These are phyloP conservation scores for Plectosphaerella sp. DNA, from an alignment of 2,329 filamentous ascomycete genomes.

Conservation along the genomic window DNA sequence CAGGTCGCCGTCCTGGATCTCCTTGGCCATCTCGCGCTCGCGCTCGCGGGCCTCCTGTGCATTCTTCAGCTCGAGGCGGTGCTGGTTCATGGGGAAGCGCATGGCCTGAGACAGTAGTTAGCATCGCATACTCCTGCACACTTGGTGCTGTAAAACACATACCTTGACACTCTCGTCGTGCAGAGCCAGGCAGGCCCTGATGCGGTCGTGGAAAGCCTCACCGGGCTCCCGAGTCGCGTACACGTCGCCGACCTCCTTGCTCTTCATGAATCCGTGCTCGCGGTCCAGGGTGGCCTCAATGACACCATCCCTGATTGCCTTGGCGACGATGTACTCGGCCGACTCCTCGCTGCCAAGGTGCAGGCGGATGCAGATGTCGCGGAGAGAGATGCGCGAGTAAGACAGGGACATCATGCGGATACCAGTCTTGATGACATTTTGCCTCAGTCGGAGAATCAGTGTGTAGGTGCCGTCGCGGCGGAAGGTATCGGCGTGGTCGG, in stretches of 20 bases:
- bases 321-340: slow-evolving; percentile 97
- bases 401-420: slow-evolving; percentile 99
- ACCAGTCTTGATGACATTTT: slow-evolving; percentile 99
- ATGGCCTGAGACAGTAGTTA: slow-evolving; percentile 63
- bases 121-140: slow-evolving; percentile 14
- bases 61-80: slow-evolving; percentile 94
- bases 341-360: slow-evolving; percentile 94
- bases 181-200: slow-evolving; percentile 82
- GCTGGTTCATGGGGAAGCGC: slow-evolving; percentile 99
- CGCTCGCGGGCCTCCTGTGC: slow-evolving; percentile 96
- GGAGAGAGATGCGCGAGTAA: slow-evolving; percentile 93
- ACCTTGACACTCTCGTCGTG: slow-evolving; percentile 99
- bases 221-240: slow-evolving; percentile 94
- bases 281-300: slow-evolving; percentile 94
- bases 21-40: slow-evolving; percentile 95
- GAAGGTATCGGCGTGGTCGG: slow-evolving; percentile 78
- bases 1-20: slow-evolving; percentile 95
- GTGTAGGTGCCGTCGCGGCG: slow-evolving; percentile 93
- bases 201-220: slow-evolving; percentile 96
- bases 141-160: slow-evolving; percentile 12
- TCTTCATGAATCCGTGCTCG: slow-evolving; percentile 97
- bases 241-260: slow-evolving; percentile 91
- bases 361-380: slow-evolving; percentile 94
- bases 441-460: slow-evolving; percentile 85
- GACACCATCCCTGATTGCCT: slow-evolving; percentile 95